Percentiles rank a stretch among this genome's conserved stretches.
Conservation (phyloP, 495 filamentous ascomycete genomes). For the Xylaria curta region DNA sequence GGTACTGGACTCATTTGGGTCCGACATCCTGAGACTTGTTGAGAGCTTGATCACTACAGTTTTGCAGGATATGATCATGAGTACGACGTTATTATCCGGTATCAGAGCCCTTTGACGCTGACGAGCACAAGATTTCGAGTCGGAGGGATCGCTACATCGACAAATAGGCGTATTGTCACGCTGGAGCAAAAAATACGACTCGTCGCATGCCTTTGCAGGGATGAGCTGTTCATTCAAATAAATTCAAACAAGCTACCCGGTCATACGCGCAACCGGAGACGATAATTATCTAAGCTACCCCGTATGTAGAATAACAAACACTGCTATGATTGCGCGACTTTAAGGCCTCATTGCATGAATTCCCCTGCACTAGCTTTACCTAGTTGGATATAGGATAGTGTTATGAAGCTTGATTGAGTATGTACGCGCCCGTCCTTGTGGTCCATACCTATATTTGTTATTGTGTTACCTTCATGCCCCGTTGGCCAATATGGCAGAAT, state of each 20-base stretch:
- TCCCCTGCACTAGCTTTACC: not conserved
- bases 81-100: not conserved
- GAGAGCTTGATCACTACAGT: not conserved
- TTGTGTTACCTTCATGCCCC: not conserved
- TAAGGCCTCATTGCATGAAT: not conserved
- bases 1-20: not conserved
- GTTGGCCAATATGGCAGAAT: not conserved
- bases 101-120: not conserved
- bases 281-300: not conserved
- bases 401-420: not conserved
- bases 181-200: not conserved
- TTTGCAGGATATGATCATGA: not conserved
- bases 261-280: not conserved
- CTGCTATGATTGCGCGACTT: not conserved
- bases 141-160: not conserved
- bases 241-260: constrained; percentile 1
- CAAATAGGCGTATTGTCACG: not conserved
- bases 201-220: not conserved
- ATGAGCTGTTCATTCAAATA: not conserved
- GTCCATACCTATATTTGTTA: not conserved
- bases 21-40: not conserved
- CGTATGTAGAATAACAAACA: not conserved
- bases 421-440: constrained; percentile 6
- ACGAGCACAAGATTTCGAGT: not conserved
- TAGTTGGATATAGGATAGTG: not conserved